phyloP scores from a whole-genome alignment of 2,329 filamentous ascomycete species.

The Scortechinia acanthostroma region DNA sequence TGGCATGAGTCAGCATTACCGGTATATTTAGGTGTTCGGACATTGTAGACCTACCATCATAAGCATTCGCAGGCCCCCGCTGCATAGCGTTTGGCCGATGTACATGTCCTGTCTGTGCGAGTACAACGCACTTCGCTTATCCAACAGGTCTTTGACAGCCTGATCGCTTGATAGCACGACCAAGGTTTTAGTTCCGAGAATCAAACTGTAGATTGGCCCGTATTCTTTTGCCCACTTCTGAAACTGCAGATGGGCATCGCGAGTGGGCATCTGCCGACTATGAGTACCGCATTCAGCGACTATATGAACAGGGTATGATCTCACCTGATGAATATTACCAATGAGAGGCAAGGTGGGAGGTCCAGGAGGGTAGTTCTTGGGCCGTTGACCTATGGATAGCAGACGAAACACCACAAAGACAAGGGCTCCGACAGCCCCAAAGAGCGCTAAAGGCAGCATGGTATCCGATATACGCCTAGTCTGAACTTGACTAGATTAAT shows the following conservation, averaged over 20 bases:
- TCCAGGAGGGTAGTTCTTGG: background rate
- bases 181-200: background rate
- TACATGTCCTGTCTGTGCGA: background rate
- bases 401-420: too few relatives aligned
- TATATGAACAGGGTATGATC: too few relatives aligned
- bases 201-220: background rate
- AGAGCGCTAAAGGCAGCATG: too few relatives aligned
- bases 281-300: too few relatives aligned
- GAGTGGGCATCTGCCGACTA: too few relatives aligned
- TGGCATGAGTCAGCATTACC: too few relatives aligned
- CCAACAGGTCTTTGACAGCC: background rate
- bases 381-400: background rate
- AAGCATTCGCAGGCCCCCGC: background rate
- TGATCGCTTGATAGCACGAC: background rate
- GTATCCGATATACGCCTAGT: too few relatives aligned
- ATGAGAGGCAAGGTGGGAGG: background rate
- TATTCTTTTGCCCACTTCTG: background rate
- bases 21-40: too few relatives aligned
- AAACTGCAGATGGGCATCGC: background rate
- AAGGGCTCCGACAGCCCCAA: too few relatives aligned
- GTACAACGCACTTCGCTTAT: background rate
- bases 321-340: background rate
- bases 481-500: too few relatives aligned
- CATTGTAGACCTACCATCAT: background rate
- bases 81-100: background rate